These are phyloP conservation scores for Globisporangium nagaii DNA, from an alignment of 352 stramenopile genomes.

Conservation along the genomic window DNA sequence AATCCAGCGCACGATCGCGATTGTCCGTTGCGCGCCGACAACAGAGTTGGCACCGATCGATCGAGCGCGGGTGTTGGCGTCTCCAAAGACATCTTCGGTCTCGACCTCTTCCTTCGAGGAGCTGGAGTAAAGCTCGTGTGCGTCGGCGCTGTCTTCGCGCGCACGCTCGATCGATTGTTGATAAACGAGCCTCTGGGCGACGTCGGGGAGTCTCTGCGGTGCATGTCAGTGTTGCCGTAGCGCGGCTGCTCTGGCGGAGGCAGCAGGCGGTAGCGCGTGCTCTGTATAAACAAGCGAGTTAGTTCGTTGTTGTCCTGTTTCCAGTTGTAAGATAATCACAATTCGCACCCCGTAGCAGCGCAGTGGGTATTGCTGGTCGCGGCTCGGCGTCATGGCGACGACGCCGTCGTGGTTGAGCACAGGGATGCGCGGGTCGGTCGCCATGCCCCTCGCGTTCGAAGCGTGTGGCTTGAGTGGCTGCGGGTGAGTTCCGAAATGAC, in stretches of 20 bases:
- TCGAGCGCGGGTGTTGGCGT: neutral
- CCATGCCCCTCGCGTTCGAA: neutral
- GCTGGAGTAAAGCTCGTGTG: too few relatives aligned
- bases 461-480: neutral
- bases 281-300: neutral
- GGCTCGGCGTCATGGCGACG: neutral
- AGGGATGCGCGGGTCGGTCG: neutral
- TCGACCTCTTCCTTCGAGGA: too few relatives aligned
- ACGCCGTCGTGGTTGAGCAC: neutral
- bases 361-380: neutral
- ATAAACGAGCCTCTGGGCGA: too few relatives aligned
- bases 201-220: too few relatives aligned
- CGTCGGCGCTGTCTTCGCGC: too few relatives aligned
- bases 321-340: neutral
- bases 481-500: neutral
- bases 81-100: neutral
- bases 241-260: neutral
- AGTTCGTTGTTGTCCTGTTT: neutral
- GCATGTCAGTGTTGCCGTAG: too few relatives aligned
- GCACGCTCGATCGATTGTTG: too few relatives aligned
- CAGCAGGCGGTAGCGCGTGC: neutral
- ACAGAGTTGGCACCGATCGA: neutral
- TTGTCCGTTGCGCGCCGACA: neutral
- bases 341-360: neutral
- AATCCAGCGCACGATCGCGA: neutral